These are phyloP conservation scores for Saccharomyces eubayanus DNA, from an alignment of 805 yeast genomes.

Conservation along the genomic window DNA sequence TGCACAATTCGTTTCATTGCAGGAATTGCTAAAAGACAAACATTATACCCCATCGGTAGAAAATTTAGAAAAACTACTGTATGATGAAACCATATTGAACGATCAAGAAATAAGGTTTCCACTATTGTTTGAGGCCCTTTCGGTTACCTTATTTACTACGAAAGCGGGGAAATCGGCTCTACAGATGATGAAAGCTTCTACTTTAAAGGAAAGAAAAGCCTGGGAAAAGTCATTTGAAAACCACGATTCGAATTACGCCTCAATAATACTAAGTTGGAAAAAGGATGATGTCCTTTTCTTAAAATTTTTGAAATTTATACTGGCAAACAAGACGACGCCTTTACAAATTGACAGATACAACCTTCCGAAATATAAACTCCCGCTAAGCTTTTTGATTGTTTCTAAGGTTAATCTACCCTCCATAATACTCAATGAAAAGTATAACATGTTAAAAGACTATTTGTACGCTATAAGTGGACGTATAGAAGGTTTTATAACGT, in stretches of 20 bases:
- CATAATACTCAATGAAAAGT: constrained; percentile 1
- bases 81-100: neutral
- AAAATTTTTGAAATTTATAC: constrained; percentile 10
- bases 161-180: constrained; percentile 18
- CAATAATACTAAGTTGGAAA: neutral
- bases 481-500: neutral
- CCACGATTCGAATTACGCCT: neutral
- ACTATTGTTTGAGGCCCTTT: constrained; percentile 9
- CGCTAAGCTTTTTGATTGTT: constrained; percentile 3
- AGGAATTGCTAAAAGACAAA: neutral
- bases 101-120: neutral
- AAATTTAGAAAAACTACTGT: constrained; percentile 1
- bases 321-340: constrained; percentile 9
- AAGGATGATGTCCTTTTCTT: constrained; percentile 1
- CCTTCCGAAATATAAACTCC: constrained; percentile 1
- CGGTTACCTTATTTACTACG: constrained; percentile 19
- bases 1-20: neutral
- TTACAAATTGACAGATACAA: constrained; percentile 2
- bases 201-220: neutral
- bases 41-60: constrained; percentile 5
- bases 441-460: constrained; percentile 2
- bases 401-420: neutral
- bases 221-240: constrained; percentile 1
- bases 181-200: neutral
- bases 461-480: neutral